Conservation (phyloP, 176 grass and related monocot species). For the Carex littledalei region DNA sequence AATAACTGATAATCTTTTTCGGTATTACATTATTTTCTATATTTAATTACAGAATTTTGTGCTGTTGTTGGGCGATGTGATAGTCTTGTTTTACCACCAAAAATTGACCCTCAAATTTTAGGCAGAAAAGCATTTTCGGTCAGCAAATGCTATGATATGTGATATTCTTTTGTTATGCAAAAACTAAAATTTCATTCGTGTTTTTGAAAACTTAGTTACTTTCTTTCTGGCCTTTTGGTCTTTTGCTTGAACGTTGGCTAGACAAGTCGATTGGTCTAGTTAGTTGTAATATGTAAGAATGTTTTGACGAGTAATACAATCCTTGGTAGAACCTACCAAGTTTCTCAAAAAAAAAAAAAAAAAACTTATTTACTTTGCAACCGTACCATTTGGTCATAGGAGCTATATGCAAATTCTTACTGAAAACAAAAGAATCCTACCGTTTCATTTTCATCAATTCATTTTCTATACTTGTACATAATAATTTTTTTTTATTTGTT, state of each 20-base stretch:
- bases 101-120: not conserved
- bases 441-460: not conserved
- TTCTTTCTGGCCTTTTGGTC: not conserved
- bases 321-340: too few relatives aligned
- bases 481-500: not conserved
- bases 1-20: conserved; percentile 85
- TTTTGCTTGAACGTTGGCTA: too few relatives aligned
- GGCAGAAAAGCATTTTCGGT: not conserved
- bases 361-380: not conserved
- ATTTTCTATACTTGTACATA: not conserved
- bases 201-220: not conserved
- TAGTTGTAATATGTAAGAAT: too few relatives aligned
- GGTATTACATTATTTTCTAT: conserved; percentile 37
- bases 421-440: not conserved
- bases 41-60: conserved; percentile 11
- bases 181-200: not conserved
- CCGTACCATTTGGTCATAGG: not conserved
- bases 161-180: not conserved
- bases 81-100: not conserved
- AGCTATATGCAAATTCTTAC: not conserved
- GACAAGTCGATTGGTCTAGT: too few relatives aligned
- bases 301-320: too few relatives aligned
- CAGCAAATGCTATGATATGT: not conserved
- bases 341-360: too few relatives aligned
- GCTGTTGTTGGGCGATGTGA: not conserved